phyloP scores from a whole-genome alignment of 2,329 filamentous ascomycete genomes.

The Xylariaceae sp. region DNA sequence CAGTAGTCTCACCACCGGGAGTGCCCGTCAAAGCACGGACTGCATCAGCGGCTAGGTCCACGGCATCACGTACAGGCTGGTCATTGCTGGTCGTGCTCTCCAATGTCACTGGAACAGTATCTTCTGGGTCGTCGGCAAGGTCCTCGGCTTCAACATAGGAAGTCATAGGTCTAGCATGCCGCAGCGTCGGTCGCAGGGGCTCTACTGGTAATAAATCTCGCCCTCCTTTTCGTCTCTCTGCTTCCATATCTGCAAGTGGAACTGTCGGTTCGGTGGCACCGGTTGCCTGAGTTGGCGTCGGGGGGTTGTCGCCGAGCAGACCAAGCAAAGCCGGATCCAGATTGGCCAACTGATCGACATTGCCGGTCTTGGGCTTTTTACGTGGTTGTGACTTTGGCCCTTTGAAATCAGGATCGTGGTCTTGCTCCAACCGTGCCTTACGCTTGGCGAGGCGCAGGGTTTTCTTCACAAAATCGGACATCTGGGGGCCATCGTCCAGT shows the following conservation, averaged over 20 bases:
- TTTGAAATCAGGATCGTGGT: constrained; percentile 52
- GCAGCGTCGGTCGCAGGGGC: constrained; percentile 45
- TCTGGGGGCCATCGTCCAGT: constrained; percentile 41
- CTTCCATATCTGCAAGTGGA: constrained; percentile 10
- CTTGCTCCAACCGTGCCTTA: constrained; percentile 48
- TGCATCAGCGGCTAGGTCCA: constrained; percentile 39
- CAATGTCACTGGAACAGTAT: constrained; percentile 28
- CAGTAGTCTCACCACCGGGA: constrained; percentile 7
- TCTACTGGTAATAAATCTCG: constrained; percentile 32
- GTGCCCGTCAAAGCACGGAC: constrained; percentile 29
- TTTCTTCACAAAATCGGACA: constrained; percentile 54
- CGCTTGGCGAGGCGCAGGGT: constrained; percentile 51
- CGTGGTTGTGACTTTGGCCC: constrained; percentile 36
- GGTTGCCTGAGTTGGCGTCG: constrained; percentile 21
- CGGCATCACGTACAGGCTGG: constrained; percentile 25
- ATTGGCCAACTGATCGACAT: constrained; percentile 37
- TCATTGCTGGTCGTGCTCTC: constrained; percentile 10
- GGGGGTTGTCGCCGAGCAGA: constrained; percentile 21
- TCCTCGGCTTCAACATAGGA: constrained; percentile 51
- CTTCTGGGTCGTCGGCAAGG: constrained; percentile 42
- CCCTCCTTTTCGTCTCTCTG: constrained; percentile 16
- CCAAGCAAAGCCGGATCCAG: constrained; percentile 53
- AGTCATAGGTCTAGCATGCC: constrained; percentile 49
- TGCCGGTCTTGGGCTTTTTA: constrained; percentile 39
- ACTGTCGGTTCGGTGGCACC: constrained; percentile 8